phyloP scores from a whole-genome alignment of 176 grass and related monocot species.

The Paspalum vaginatum region DNA sequence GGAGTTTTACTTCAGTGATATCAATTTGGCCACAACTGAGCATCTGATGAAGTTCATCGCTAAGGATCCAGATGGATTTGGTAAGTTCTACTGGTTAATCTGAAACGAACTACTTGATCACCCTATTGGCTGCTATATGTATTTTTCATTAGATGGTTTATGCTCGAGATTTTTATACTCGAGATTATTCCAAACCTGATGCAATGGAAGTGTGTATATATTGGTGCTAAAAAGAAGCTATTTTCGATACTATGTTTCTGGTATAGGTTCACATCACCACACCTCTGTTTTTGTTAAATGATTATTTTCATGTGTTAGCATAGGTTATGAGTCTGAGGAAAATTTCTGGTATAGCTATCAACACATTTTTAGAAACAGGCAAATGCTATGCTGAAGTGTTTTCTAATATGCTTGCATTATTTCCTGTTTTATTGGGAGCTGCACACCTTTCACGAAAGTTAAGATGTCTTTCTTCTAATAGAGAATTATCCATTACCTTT shows the following conservation, averaged over 20 bases:
- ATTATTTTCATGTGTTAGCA: conserved; percentile 3
- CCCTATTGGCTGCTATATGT: neutral
- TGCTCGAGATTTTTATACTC: neutral
- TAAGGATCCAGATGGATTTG: conserved; percentile 93
- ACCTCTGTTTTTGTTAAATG: neutral
- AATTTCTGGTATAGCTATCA: neutral
- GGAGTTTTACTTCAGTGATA: conserved; percentile 97
- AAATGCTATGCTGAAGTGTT: conserved; percentile 5
- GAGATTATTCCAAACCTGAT: conserved; percentile 9
- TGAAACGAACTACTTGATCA: neutral
- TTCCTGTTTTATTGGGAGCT: conserved; percentile 17
- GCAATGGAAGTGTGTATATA: neutral
- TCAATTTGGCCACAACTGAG: conserved; percentile 93
- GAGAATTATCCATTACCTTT: neutral
- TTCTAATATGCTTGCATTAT: conserved; percentile 6
- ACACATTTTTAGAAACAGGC: neutral
- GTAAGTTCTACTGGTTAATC: conserved; percentile 54
- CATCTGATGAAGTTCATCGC: conserved; percentile 88
- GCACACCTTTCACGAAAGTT: neutral
- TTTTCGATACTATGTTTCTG: neutral
- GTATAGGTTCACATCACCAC: neutral
- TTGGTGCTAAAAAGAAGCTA: neutral
- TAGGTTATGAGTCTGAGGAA: neutral
- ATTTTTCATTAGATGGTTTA: neutral
- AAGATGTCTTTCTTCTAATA: neutral